Base-by-base conservation (phyloP, 768 basidiomycete genomes). In the Termitomyces sp. region DNA sequence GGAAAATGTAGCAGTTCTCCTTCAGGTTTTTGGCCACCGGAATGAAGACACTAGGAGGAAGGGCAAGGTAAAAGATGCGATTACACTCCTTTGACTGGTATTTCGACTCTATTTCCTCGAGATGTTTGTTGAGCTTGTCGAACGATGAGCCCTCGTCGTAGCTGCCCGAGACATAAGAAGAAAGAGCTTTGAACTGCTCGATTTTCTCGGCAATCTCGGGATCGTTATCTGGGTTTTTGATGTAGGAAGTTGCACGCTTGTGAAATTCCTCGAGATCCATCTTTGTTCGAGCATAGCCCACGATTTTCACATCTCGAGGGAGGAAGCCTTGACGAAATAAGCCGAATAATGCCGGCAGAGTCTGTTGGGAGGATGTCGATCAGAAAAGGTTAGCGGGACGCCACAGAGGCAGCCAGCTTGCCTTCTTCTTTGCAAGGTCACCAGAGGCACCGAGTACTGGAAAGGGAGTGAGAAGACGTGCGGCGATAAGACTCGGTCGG, bases 361-460 rank as follows among this genome's bases (percentile, higher is more conserved):
- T 98, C 95, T 97, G 66, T 29, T 34, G 34, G 26, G 37, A 57
- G 24, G 58, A 58, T n/a, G 55, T 53, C 56, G 56, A 33, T 56
- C 9, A 61, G 62, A 41, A 49, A 37, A 60, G 28, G 39, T 45
- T 26, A 49, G 51, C 20, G 64, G 28, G 16, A 37, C 2, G n/a
- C 26, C 33, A 44, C 55, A n/a, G 34, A 16, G 24, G 22, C 45
- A 47, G 44, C 33, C 42, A 52, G 55, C 69, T 49, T 50, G 85
- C 94, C 84, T 99, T 99, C 79, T 99, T 99, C 88, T 97, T 96
- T 62, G 96, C 96, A 47, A 99, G 81, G 79, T 99, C 96, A 41
- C 96, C 96, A 56, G 93, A 95, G 3, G 96, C 96, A 56, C 96
- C 96, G 60, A 95, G 84, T 54, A 98, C 95, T 94, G 68, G 34